phyloP scores from a whole-genome alignment of 495 filamentous ascomycete species.

The Terfezia claveryi region DNA sequence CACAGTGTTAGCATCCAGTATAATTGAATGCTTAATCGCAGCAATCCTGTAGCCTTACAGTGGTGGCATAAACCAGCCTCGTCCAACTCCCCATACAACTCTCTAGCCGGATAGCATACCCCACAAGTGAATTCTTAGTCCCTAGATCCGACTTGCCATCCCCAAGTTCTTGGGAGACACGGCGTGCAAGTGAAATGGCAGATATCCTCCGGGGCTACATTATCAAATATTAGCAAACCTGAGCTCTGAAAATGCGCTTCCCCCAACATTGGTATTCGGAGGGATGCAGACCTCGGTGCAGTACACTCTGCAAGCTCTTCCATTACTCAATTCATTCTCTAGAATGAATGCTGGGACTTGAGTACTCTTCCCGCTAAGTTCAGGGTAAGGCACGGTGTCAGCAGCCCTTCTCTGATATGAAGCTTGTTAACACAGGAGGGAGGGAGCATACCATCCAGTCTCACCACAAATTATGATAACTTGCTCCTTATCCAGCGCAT shows the following conservation, averaged over 20 bases:
- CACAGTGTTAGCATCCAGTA: constrained; percentile 18
- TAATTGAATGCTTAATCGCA: not conserved
- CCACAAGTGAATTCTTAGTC: constrained; percentile 60
- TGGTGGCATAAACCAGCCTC: constrained; percentile 63
- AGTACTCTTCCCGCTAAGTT: constrained; percentile 64
- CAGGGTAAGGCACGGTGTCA: not conserved
- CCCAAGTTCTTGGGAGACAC: constrained; percentile 86
- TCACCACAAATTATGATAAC: constrained; percentile 84
- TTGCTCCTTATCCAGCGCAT: constrained; percentile 49
- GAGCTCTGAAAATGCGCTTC: too few relatives aligned
- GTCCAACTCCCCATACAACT: constrained; percentile 62
- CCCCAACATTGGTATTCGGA: too few relatives aligned
- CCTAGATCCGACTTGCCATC: constrained; percentile 65
- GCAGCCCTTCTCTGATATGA: not conserved
- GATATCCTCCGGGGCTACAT: constrained; percentile 67
- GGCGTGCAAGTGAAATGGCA: constrained; percentile 70
- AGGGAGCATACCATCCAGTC: constrained; percentile 44
- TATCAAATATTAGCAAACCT: too few relatives aligned
- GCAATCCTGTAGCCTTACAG: constrained; percentile 21
- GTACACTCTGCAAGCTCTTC: constrained; percentile 71
- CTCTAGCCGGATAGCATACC: constrained; percentile 83
- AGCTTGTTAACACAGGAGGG: not conserved
- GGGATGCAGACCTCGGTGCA: constrained; percentile 45
- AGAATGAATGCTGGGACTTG: constrained; percentile 84
- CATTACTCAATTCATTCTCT: constrained; percentile 62